Evolutionary conservation across 83 land plant species (phyloP).

Genomic region (Thuja plicata): DNA sequence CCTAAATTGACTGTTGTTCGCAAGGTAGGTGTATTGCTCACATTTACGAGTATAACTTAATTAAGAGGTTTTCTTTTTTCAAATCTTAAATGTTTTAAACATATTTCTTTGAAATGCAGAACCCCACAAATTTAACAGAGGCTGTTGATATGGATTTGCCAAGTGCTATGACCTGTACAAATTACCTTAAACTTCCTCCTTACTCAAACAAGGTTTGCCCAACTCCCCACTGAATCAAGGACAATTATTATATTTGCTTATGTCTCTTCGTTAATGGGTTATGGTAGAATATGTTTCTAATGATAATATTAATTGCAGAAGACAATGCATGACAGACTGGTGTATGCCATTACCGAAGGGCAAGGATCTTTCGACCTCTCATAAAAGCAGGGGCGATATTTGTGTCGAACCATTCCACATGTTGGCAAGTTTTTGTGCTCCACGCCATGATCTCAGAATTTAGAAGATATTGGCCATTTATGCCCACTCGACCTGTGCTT

Average conservation of each 20-base stretch:
- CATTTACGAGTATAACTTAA: too few species aligned
- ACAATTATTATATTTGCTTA: too few species aligned
- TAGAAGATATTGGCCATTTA: too few species aligned
- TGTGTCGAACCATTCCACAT: background rate
- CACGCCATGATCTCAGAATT: too few species aligned
- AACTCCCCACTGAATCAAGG: background rate
- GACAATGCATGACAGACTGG: constrained; percentile 76
- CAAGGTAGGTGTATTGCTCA: too few species aligned
- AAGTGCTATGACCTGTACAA: constrained; percentile 98
- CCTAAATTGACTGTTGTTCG: too few species aligned
- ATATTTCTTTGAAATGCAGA: background rate
- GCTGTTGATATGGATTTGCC: constrained; percentile 93
- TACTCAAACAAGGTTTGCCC: constrained; percentile 86
- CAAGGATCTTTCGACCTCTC: constrained; percentile 98
- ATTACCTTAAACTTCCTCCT: constrained; percentile 94
- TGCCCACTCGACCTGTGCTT: too few species aligned
- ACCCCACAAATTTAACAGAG: constrained; percentile 13
- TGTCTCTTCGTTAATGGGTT: background rate
- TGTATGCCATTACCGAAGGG: constrained; percentile 97
- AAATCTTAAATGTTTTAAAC: background rate
- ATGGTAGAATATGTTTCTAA: background rate
- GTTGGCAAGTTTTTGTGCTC: background rate
- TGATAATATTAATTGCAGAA: constrained; percentile 47
- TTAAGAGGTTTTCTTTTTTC: too few species aligned
- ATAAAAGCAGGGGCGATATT: constrained; percentile 13